phyloP scores from a whole-genome alignment of 2,329 filamentous ascomycete genomes.

The Fusarium domesticum region DNA sequence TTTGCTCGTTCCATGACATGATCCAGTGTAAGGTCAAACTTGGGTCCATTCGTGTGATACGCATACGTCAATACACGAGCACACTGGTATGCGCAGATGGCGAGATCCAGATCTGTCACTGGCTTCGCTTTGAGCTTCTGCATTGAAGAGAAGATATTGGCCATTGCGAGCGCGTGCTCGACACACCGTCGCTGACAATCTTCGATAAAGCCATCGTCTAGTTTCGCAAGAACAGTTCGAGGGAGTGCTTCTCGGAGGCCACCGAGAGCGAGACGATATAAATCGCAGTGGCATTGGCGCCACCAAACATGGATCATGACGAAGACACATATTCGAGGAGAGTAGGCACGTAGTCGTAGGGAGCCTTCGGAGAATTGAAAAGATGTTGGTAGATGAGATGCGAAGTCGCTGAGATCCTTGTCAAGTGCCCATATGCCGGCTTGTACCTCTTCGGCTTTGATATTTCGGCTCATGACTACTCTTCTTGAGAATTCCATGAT shows the following conservation, averaged over 20 bases:
- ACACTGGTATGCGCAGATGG: slow-evolving; percentile 55
- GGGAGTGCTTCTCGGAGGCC: slow-evolving; percentile 52
- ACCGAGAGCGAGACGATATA: slow-evolving; percentile 52
- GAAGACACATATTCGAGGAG: slow-evolving; percentile 54
- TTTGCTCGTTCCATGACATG: slow-evolving; percentile 48
- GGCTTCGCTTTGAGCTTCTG: slow-evolving; percentile 51
- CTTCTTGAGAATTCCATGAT: slow-evolving; percentile 54
- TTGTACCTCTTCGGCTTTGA: slow-evolving; percentile 44
- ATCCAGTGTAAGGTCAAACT: slow-evolving; percentile 45
- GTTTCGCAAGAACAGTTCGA: slow-evolving; percentile 40
- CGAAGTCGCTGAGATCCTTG: slow-evolving; percentile 52
- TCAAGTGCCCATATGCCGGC: slow-evolving; percentile 45
- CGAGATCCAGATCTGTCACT: slow-evolving; percentile 53
- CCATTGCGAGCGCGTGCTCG: slow-evolving; percentile 54
- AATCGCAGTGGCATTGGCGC: slow-evolving; percentile 56
- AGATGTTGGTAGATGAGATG: slow-evolving; percentile 50
- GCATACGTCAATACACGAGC: slow-evolving; percentile 52
- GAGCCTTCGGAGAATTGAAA: slow-evolving; percentile 59
- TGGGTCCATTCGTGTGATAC: slow-evolving; percentile 43
- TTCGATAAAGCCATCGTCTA: slow-evolving; percentile 48
- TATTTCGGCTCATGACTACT: slow-evolving; percentile 34
- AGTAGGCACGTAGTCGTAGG: slow-evolving; percentile 54
- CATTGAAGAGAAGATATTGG: slow-evolving; percentile 52
- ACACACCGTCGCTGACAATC: slow-evolving; percentile 51
- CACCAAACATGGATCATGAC: slow-evolving; percentile 61